phyloP scores from a whole-genome alignment of 495 filamentous ascomycete genomes.

The Podospora appendiculata region DNA sequence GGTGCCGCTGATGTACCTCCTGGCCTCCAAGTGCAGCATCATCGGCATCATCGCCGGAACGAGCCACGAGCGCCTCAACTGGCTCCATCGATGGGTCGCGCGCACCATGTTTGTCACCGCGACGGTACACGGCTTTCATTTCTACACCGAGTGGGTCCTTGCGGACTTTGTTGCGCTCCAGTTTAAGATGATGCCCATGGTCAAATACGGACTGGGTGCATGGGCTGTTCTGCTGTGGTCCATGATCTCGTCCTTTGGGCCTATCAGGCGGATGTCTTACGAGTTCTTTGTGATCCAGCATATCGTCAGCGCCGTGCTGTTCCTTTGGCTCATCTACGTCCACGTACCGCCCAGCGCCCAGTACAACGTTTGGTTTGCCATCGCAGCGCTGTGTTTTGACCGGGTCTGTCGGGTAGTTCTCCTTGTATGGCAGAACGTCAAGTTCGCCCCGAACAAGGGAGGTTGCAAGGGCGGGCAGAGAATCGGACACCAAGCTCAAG shows the following conservation, averaged over 20 bases:
- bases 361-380: constrained; percentile 64
- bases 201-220: constrained; percentile 62
- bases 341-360: constrained; percentile 53
- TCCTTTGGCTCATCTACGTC: constrained; percentile 57
- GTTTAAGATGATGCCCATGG: constrained; percentile 54
- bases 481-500: constrained; percentile 50
- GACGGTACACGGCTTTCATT: constrained; percentile 68
- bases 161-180: constrained; percentile 56
- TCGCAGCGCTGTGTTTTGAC: constrained; percentile 65
- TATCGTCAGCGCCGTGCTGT: constrained; percentile 55
- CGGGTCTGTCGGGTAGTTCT: constrained; percentile 45
- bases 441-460: constrained; percentile 25
- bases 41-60: constrained; percentile 60
- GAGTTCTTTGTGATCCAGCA: constrained; percentile 83
- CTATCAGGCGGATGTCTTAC: constrained; percentile 61
- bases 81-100: constrained; percentile 76
- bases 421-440: constrained; percentile 59
- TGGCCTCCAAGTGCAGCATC: constrained; percentile 72
- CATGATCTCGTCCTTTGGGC: constrained; percentile 56
- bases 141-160: constrained; percentile 58
- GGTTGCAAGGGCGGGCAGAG: constrained; percentile 32
- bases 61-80: constrained; percentile 71
- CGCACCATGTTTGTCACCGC: constrained; percentile 67
- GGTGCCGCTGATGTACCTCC: constrained; percentile 71
- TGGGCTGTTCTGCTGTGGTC: constrained; percentile 71